A percentile compares a stretch with the other conserved stretches of the same genome.
These are phyloP conservation scores for Capsicum rhomboideum DNA, from an alignment of 257 asterid genomes.

Conservation along the genomic window DNA sequence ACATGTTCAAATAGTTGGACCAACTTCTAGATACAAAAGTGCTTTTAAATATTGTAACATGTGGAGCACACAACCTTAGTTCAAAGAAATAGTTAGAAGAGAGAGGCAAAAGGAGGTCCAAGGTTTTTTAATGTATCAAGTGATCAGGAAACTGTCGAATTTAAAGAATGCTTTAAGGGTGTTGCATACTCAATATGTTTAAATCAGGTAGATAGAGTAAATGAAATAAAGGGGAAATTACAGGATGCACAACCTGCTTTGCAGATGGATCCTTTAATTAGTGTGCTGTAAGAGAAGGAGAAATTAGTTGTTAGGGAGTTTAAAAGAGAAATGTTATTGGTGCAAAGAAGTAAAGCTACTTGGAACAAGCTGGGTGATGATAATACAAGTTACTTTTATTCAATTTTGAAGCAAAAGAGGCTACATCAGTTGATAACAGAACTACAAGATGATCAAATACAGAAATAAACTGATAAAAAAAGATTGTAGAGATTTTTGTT, in stretches of 20 bases:
- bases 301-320: no score
- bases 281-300: no score
- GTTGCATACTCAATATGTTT: no score
- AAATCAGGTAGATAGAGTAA: no score
- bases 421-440: neutral
- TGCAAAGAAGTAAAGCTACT: no score
- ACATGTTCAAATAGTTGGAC: no score
- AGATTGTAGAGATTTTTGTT: neutral
- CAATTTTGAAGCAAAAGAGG: neutral
- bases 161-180: neutral
- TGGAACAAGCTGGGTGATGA: no score
- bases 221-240: no score
- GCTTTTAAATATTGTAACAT: neutral
- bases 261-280: no score
- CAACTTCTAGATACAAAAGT: neutral
- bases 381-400: no score
- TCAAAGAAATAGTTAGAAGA: neutral
- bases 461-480: neutral
- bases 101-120: neutral
- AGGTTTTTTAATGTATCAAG: neutral
- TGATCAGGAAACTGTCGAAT: neutral
- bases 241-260: no score
- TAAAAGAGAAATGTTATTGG: no score
- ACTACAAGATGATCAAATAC: neutral
- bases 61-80: neutral